Evolutionary conservation across 176 grass and related monocot genomes (phyloP), one percentile per base, ranked within the genome.

Genomic region (Poa pratensis): DNA sequence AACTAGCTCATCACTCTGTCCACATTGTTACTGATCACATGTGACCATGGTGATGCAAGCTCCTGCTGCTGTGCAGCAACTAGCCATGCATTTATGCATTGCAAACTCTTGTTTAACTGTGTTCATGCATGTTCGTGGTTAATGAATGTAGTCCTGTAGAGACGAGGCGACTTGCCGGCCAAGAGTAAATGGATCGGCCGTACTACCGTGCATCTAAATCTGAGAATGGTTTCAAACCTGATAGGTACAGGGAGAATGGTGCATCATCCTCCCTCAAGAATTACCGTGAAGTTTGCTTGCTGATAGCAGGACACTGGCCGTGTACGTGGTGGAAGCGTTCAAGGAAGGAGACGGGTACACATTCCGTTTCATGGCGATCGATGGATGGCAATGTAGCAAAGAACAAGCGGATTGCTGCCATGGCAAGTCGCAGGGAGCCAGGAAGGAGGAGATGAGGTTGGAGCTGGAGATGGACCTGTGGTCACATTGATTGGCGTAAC

Each of bases 401-500:
- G 52, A 73, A 48, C 69, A 75, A 53, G 52, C 37, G 85, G 64
- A 20, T 19, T 39, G 78, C 68, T 57, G 60, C 69, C 14, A 70
- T 27, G 78, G 79, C 45, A 71, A 58, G 53, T 19, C 81, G 17
- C 65, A n/a, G 27, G 70, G 61, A 52, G 59, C 43, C 6, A 8
- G 24, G 63, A n/a, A 63, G 58, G 42, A 7, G 51, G 72, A 61
- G 73, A 18, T 48, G 37, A 14, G 2, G 30, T 0, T 4, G 23
- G 1, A 5, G 50, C 62, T 5, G 34, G 34, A 35, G 34, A 37
- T 45, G 75, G 28, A 14, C 8, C 81, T 86, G 86, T 76, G 62
- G 82, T 61, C 16, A 54, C 81, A 93, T 93, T 91, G 80, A 89
- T 89, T 86, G 79, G 88, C 0, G 42, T 84, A 58, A 76, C 88